Percentiles rank a stretch among this genome's conserved stretches.
These are phyloP conservation scores for Thalia dealbata DNA, from an alignment of 176 grass and related monocot species.

Conservation along the genomic window DNA sequence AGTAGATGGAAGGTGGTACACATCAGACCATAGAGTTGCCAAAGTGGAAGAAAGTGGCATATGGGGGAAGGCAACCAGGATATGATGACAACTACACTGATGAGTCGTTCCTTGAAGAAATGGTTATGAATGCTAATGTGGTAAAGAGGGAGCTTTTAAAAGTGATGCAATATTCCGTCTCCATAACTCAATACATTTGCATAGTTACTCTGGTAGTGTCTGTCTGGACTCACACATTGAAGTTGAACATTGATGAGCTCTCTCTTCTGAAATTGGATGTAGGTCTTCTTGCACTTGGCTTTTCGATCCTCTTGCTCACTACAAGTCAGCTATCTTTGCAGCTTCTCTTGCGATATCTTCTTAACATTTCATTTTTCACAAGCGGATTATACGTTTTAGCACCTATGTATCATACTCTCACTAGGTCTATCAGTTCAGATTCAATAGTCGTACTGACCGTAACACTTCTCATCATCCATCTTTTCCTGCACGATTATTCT, in stretches of 20 bases:
- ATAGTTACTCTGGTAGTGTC: slow-evolving; percentile 76
- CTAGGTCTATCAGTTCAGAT: slow-evolving; percentile 94
- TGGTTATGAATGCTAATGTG: slow-evolving; percentile 98
- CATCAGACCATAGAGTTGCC: slow-evolving; percentile 24
- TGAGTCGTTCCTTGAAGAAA: slow-evolving; percentile 77
- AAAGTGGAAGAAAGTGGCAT: slow-evolving; percentile 85
- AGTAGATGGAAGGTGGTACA: slow-evolving; percentile 29
- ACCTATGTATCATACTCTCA: slow-evolving; percentile 78
- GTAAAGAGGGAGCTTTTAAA: slow-evolving; percentile 78
- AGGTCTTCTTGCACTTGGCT: slow-evolving; percentile 61
- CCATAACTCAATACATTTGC: slow-evolving; percentile 84
- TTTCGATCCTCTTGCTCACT: slow-evolving; percentile 58
- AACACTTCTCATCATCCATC: slow-evolving; percentile 76
- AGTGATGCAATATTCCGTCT: slow-evolving; percentile 65
- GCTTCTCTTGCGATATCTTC: slow-evolving; percentile 55
- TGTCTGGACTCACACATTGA: slow-evolving; percentile 62
- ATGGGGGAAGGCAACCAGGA: slow-evolving; percentile 69
- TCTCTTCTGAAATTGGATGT: slow-evolving; percentile 73
- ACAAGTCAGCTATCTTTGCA: slow-evolving; percentile 46
- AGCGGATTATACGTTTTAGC: slow-evolving; percentile 83
- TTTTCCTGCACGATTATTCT: slow-evolving; percentile 91
- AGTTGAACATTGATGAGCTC: slow-evolving; percentile 55
- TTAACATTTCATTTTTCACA: slow-evolving; percentile 86
- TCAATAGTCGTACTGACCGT: slow-evolving; percentile 73
- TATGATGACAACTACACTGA: slow-evolving; percentile 79